Conservation (phyloP, 2,329 filamentous ascomycete genomes). For the Cercospora nicotianae region DNA sequence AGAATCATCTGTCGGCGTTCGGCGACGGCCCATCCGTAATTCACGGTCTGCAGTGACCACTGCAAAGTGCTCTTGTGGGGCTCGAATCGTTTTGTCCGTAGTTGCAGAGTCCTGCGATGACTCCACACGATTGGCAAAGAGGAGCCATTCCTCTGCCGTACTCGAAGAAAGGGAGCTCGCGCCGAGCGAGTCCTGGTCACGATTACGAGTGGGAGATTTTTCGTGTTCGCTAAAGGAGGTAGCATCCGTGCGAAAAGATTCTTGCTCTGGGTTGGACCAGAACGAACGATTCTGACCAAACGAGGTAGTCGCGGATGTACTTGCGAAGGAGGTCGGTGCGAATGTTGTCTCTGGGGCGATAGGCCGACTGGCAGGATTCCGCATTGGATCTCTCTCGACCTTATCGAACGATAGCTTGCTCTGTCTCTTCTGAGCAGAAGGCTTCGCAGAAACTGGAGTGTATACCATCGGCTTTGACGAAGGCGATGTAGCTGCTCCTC, state of each 20-base stretch:
- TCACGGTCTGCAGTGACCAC: neutral
- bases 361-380: too few relatives aligned
- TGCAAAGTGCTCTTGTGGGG: neutral
- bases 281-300: slow-evolving; percentile 17
- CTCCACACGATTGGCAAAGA: neutral
- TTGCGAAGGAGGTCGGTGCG: slow-evolving; percentile 3
- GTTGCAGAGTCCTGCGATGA: slow-evolving; percentile 12
- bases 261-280: slow-evolving; percentile 11
- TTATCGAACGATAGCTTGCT: neutral
- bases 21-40: neutral
- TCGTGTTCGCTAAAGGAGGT: slow-evolving; percentile 21
- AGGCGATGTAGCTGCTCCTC: neutral
- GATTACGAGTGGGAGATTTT: neutral
- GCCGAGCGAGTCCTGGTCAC: neutral
- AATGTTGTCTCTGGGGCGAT: neutral
- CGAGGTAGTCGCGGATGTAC: slow-evolving; percentile 15
- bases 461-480: neutral
- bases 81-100: slow-evolving; percentile 8
- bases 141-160: slow-evolving; percentile 8
- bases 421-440: neutral
- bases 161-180: slow-evolving; percentile 14
- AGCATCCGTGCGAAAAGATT: slow-evolving; percentile 14
- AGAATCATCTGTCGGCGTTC: neutral
- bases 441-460: neutral
- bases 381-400: neutral